Base-by-base conservation (phyloP, 805 yeast genomes). In the Peterozyma xylosa region DNA sequence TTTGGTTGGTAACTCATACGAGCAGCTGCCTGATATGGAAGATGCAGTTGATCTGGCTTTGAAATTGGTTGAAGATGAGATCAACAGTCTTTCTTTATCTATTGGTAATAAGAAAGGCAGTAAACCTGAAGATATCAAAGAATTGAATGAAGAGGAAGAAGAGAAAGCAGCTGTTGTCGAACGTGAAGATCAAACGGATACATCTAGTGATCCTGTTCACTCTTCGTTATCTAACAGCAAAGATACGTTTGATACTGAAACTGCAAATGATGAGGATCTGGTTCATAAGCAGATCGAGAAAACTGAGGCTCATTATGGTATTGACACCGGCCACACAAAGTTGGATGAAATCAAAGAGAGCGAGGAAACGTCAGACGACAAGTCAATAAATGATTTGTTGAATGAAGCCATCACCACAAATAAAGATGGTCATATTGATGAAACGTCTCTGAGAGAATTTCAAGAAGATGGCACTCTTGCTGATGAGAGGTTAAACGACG, bases 1-100 rank as follows among this genome's bases (percentile, higher is more conserved):
- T 0, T 62, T 79, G 45, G 60, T 73, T 30, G 80, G 71, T 48
- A 80, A 76, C 40, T 71, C 73, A 1, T 74, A 68, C 48, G 63
- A 68, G 5, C 71, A 67, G 41, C 67, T 73, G 48, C 68, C 69
- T 33, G 70, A 67, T 42, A 66, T 75, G 43, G 80, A 76, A 50
- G 68, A 64, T 38, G 74, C 77, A 54, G 68, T 74, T 40, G 67
- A 67, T 43, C 64, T 62, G 37, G 77, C 75, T n/a, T 63, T 74
- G 53, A 64, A 57, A 40, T 48, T 54, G 17, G 64, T 59, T 17
- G 48, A 45, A 33, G 38, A 42, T 27, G 46, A 42, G 33, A 41
- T 39, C 16, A 33, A 40, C 3, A 35, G 35, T 35, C 30, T 42
- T 11, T 37, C 42, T 16, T 21, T 13, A 2, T 15, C 29, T 30